Evolutionary conservation across 345 rosid genomes (phyloP), one percentile per base, ranked within the genome.

Genomic region (Aquilaria yunnanensis): DNA sequence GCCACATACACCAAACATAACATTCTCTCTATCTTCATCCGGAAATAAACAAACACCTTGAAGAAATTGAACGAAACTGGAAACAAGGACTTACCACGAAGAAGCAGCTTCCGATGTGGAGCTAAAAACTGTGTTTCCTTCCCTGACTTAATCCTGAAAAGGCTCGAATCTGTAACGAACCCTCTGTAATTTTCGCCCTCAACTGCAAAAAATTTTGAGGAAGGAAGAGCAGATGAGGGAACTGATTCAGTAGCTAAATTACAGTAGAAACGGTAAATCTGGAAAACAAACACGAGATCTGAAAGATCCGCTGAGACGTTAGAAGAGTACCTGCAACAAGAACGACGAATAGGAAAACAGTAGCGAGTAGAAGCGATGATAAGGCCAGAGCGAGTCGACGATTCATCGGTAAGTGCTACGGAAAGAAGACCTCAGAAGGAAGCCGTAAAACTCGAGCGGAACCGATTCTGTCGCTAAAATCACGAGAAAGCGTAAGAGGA

Each of bases 41-140:
- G 13, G 43, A 30, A 37, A 37, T 37, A 37, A 37, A 37, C 7
- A 9, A 9, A 3, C 1, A 37, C 5, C 8, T 37, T 37, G 43
- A 37, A 54, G 30, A 55, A 55, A 29, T 29, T 30, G 7, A 9
- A n/a, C 12, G 31, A 12, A 32, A 50, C 11, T 61, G 46, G 46
- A 32, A 37, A 14, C 7, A 32, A 14, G 30, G 6, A 13, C 60
- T 70, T 74, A 81, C 85, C 80, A 57, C 23, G 68, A 55, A 81
- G 88, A 55, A 81, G 90, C 62, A 85, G 78, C 68, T 81, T 90
- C 64, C 94, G 86, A 62, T 83, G 84, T 14, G 63, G 72, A 9
- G 64, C 59, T 23, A 57, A 51, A 57, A 57, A 37, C 43, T 0
- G 34, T 1, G 72, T 37, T 56, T 14, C 2, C 29, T 57, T 68